phyloP scores from a whole-genome alignment of 164 flowering plant species.

The Umbilicus rupestris region DNA sequence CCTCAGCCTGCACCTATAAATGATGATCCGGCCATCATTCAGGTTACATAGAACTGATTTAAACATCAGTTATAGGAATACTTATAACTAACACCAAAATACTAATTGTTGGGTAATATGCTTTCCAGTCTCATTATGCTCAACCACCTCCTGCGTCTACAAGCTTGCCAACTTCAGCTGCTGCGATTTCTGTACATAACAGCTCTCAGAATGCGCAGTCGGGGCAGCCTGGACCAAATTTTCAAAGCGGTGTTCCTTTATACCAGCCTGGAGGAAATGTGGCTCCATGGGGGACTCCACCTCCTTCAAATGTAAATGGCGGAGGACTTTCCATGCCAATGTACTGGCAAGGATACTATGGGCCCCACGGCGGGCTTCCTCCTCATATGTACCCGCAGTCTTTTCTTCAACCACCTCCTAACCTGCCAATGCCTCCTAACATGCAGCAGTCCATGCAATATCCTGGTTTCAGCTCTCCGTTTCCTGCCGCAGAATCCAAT shows the following conservation, averaged over 20 bases:
- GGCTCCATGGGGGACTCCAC: constrained; percentile 71
- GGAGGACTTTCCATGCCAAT: constrained; percentile 68
- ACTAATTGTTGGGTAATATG: neutral
- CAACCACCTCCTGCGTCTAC: constrained; percentile 44
- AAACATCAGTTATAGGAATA: neutral
- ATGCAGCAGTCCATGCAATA: constrained; percentile 72
- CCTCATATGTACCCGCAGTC: constrained; percentile 65
- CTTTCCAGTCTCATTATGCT: constrained; percentile 17
- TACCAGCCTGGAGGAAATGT: constrained; percentile 70
- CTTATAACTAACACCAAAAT: neutral
- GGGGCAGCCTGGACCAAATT: constrained; percentile 52
- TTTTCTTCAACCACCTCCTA: constrained; percentile 66
- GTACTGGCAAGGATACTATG: constrained; percentile 89
- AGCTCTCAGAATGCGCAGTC: constrained; percentile 38
- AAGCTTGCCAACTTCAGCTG: constrained; percentile 47
- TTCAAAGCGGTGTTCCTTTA: constrained; percentile 64
- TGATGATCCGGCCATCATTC: neutral
- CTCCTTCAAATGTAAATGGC: constrained; percentile 52
- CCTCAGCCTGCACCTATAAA: constrained; percentile 4
- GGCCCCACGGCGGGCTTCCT: constrained; percentile 49
- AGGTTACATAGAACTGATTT: neutral
- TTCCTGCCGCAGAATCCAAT: constrained; percentile 34
- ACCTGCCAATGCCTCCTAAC: constrained; percentile 54
- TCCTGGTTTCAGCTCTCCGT: constrained; percentile 42
- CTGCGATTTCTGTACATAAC: constrained; percentile 41